Conservation (phyloP, 1,284 basidiomycete species). For the Rhodotorula sp. region DNA sequence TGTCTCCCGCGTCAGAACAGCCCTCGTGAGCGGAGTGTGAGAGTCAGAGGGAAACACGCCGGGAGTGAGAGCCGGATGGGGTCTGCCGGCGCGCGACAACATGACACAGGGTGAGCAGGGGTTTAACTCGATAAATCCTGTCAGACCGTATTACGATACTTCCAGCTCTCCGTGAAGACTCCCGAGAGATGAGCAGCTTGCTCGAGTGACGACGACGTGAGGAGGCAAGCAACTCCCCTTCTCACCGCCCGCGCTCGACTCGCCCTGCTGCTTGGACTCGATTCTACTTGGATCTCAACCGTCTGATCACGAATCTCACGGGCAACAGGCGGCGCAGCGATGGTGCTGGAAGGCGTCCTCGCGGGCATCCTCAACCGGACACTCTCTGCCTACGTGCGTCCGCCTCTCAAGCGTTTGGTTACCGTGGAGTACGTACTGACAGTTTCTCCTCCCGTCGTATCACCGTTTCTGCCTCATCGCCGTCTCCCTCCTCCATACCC, state of each 20-base stretch:
- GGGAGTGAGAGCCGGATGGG: too few species aligned
- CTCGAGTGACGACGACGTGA: not conserved
- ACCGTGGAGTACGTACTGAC: not conserved
- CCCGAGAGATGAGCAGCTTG: not conserved
- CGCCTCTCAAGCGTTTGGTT: not conserved
- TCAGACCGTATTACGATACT: too few species aligned
- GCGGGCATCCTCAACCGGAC: conserved; percentile 46
- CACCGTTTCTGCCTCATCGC: not conserved
- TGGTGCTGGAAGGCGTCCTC: conserved; percentile 38
- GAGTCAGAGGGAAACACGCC: too few species aligned
- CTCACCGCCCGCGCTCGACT: not conserved
- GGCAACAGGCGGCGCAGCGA: not conserved
- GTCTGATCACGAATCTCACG: not conserved
- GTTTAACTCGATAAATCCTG: too few species aligned
- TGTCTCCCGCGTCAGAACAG: too few species aligned
- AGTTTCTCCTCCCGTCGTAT: not conserved
- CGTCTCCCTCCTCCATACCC: not conserved
- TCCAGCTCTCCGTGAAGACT: not conserved
- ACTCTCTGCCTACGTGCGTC: conserved; percentile 47
- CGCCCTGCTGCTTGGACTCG: not conserved
- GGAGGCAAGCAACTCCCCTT: not conserved
- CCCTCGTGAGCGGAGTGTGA: too few species aligned
- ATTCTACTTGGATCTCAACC: not conserved
- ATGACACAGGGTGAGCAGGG: too few species aligned
- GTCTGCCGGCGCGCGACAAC: too few species aligned